These are phyloP conservation scores for Backusella tarrabulga DNA, from an alignment of 192 early-diverging fungal genomes.

Conservation along the genomic window DNA sequence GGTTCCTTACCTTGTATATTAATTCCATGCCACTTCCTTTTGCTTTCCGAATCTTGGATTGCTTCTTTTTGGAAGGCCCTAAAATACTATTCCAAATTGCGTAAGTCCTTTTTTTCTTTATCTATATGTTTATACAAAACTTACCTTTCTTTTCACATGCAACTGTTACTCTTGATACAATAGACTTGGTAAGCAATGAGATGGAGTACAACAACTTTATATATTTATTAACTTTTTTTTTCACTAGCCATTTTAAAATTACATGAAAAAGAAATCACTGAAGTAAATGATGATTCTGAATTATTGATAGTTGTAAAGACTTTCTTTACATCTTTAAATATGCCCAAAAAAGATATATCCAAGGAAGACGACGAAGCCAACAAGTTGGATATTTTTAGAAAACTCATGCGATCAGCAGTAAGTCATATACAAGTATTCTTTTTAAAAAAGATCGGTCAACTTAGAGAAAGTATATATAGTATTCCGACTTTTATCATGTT, in stretches of 20 bases:
- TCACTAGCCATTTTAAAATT: constrained; percentile 84
- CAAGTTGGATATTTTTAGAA: not conserved
- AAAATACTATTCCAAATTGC: constrained; percentile 92
- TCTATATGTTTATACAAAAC: not conserved
- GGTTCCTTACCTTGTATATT: constrained; percentile 96
- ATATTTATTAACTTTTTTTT: not conserved
- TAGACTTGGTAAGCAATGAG: constrained; percentile 1
- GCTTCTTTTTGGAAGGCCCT: constrained; percentile 97
- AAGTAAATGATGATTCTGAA: constrained; percentile 66
- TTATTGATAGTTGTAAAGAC: constrained; percentile 81
- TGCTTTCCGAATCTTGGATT: constrained; percentile 89
- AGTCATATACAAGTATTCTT: not conserved
- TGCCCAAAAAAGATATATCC: constrained; percentile 36
- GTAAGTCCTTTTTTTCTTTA: constrained; percentile 35
- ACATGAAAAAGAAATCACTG: constrained; percentile 72
- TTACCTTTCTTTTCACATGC: not conserved
- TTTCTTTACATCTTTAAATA: constrained; percentile 83
- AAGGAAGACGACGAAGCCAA: not conserved
- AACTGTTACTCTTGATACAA: not conserved
- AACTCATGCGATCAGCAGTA: constrained; percentile 9
- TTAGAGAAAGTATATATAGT: constrained; percentile 33
- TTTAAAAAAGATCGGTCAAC: too few species aligned
- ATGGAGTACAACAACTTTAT: not conserved
- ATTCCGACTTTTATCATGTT: constrained; percentile 77
- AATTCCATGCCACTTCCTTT: constrained; percentile 93